Base-by-base conservation (phyloP, 305 asterid species). In the Fraxinus sp. region DNA sequence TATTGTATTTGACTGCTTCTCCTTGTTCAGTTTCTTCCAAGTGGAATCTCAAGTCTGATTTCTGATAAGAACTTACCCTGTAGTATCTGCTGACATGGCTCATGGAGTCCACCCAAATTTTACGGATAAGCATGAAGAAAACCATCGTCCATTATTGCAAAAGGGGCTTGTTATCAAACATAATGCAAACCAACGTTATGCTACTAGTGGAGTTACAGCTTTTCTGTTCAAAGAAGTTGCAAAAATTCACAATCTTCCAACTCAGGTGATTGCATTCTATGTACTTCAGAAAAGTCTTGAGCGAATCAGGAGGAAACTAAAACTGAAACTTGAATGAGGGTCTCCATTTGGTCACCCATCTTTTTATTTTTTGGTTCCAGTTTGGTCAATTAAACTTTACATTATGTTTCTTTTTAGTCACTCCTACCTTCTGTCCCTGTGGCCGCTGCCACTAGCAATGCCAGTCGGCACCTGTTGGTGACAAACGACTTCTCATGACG, bases 71-170 rank as follows among this genome's bases (percentile, higher is more conserved):
- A 73, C 81, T 81, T 52, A 81, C 78, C 22, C 39, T 89, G 87
- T 90, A 96, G 98, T 96, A 84, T 96, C 99, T 83, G 98, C 99
- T 80, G 99, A 94, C 94, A 96, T 96, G 99, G 98, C 99, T 83
- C 99, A 93, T 87, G 98, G 97, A 86, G 99, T 94, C 84, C 98
- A 93, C 89, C 98, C 99, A 82, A 93, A 93, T 87, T 94, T 89
- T 83, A 78, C 37, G 71, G 98, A 96, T 84, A 93, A 93, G 88
- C 97, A 96, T 84, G 98, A 96, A 88, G 99, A 96, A 81, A 89
- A 93, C 87, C 98, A 94, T 78, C 94, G 95, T n/a, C 98, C 98
- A 2, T 66, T 94, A 89, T 89, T 96, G 91, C 95, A 91, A 76
- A 96, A 90, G 91, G 99, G 99, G 79, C 96, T 96, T 82, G 98